Base-by-base conservation (phyloP, 768 basidiomycete genomes). In the Lactarius sanguifluus region DNA sequence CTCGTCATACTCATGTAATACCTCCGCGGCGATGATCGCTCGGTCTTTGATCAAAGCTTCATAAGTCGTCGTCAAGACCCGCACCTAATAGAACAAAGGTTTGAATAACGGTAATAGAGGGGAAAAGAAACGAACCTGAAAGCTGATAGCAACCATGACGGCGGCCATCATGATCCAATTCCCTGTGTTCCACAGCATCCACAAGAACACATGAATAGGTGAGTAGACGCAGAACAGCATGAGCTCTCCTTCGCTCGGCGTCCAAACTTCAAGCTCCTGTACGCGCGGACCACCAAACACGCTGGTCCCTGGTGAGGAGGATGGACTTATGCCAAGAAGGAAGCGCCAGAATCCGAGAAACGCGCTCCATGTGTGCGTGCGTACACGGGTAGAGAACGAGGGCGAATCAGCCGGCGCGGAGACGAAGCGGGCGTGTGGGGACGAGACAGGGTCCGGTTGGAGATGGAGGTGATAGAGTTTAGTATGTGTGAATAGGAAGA, bases 1-100 rank as follows among this genome's bases (percentile, higher is more conserved):
- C 74, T 86, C 80, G 68, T 94, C 90, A 72, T 94, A 94, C 76
- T 94, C 92, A 72, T 86, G 84, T 82, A 94, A 81, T 20, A 93
- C 90, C 73, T 94, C 92, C 3, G 88, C 83, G 12, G 89, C 83
- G 64, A 94, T 83, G 57, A 91, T 84, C 47, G 82, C 85, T 70
- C 82, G 85, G 78, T 94, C 92, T 73, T 91, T 93, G 20, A 94
- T 58, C 65, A 92, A 73, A 1, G 81, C 79, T 41, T 83, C 82
- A 76, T 89, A 94, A 56, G 84, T 82, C 60, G 79, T 78, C 15
- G 79, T 82, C 68, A 87, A 70, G 12, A 74, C 77, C 61, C 84
- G 80, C 57, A 85, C 71, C 87, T 91, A 38, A 8, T 59, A 52
- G 28, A 36, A 55, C 16, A n/a, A 30, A 30, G 10, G 4, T 25